phyloP scores from a whole-genome alignment of 2,329 filamentous ascomycete species.

The Fusarium sambucinum region DNA sequence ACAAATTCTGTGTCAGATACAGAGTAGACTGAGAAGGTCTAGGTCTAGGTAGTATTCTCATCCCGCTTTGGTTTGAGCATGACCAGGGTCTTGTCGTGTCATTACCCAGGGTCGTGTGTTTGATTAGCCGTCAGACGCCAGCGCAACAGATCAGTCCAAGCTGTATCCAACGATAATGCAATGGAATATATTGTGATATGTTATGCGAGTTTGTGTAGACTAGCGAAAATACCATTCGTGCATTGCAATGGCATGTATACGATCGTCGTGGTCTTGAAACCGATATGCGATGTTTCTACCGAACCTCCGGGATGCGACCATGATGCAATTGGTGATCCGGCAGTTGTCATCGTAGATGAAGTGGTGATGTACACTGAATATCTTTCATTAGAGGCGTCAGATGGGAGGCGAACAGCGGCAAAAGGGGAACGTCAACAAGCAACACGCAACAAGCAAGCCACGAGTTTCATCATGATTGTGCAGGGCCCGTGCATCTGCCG shows the following conservation, averaged over 20 bases:
- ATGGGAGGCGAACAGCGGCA: neutral
- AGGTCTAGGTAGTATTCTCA: constrained; percentile 26
- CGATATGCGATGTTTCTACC: constrained; percentile 23
- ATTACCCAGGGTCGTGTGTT: constrained; percentile 27
- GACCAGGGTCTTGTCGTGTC: constrained; percentile 19
- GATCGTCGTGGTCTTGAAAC: constrained; percentile 28
- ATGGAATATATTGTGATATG: constrained; percentile 1
- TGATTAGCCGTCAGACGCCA: constrained; percentile 25
- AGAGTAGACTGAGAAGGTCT: constrained; percentile 4
- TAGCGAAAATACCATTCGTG: neutral
- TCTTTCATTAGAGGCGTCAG: constrained; percentile 24
- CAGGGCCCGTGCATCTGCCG: constrained; percentile 27
- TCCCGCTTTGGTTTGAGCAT: constrained; percentile 46
- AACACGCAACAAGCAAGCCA: constrained; percentile 16
- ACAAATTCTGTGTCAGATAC: constrained; percentile 11
- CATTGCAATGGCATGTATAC: neutral
- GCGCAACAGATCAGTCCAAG: constrained; percentile 9
- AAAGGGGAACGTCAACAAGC: constrained; percentile 17
- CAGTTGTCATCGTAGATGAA: constrained; percentile 3
- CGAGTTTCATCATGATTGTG: constrained; percentile 27
- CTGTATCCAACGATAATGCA: constrained; percentile 7
- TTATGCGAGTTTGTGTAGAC: neutral
- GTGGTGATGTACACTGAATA: constrained; percentile 8
- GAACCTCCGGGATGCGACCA: constrained; percentile 12
- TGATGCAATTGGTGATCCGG: constrained; percentile 25